Conservation (phyloP, 23 red algal species). For the Gracilaria vermiculophylla region DNA sequence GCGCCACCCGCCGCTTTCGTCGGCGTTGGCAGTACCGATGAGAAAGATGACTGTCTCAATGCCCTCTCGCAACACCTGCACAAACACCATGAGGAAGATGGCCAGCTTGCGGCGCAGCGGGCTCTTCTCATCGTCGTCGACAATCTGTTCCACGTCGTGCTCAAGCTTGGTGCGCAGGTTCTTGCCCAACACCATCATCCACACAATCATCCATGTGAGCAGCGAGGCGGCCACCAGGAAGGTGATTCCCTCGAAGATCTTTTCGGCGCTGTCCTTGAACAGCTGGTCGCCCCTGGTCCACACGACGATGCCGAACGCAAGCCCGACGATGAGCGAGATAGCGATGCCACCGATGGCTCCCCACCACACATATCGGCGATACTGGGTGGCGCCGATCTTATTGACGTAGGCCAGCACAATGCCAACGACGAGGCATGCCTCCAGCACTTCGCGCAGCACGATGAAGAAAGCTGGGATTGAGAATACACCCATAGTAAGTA, state of each 20-base stretch:
- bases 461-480: slow-evolving; percentile 90
- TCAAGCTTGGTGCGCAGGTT: slow-evolving; percentile 67
- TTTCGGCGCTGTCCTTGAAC: slow-evolving; percentile 51
- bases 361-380: slow-evolving; percentile 65
- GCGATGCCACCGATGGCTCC: slow-evolving; percentile 62
- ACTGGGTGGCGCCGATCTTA: slow-evolving; percentile 65
- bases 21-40: slow-evolving; percentile 50
- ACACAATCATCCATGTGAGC: slow-evolving; percentile 91
- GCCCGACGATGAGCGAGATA: slow-evolving; percentile 41
- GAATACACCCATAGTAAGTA: slow-evolving; percentile 54
- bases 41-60: slow-evolving; percentile 86
- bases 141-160: slow-evolving; percentile 38
- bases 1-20: slow-evolving; percentile 65
- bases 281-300: slow-evolving; percentile 51
- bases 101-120: slow-evolving; percentile 7
- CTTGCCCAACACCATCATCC: slow-evolving; percentile 87
- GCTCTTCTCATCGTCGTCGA: slow-evolving; percentile 33
- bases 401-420: slow-evolving; percentile 80
- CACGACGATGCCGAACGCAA: slow-evolving; percentile 66
- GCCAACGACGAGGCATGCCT: slow-evolving; percentile 84
- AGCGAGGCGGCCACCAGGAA: slow-evolving; percentile 72
- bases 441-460: slow-evolving; percentile 83
- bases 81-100: slow-evolving; percentile 79
- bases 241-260: slow-evolving; percentile 84
- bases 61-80: slow-evolving; percentile 75